A percentile compares a stretch with the other conserved stretches of the same genome.
Evolutionary conservation across 768 basidiomycete genomes (phyloP).

Genomic region (Mycena rebaudengoi): DNA sequence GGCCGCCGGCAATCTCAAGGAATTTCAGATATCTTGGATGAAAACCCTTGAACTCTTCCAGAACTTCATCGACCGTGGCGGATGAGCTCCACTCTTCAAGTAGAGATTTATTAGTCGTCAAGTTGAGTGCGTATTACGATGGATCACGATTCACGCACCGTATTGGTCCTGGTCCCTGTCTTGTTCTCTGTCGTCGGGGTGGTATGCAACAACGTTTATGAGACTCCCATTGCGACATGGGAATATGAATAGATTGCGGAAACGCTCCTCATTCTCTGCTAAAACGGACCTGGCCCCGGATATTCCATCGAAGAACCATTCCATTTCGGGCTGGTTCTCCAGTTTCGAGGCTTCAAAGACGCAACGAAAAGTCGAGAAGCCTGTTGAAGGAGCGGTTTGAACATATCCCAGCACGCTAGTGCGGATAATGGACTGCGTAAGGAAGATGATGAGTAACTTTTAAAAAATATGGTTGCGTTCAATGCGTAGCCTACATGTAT

Average conservation of each 20-base stretch:
- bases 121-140: neutral
- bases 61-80: neutral
- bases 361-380: conserved; percentile 5
- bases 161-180: neutral
- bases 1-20: neutral
- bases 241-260: neutral
- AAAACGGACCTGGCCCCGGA: neutral
- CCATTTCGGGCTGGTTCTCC: neutral
- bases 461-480: neutral
- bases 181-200: neutral
- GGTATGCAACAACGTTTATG: conserved; percentile 3
- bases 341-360: neutral
- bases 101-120: neutral
- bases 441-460: neutral
- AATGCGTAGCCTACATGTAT: neutral
- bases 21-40: neutral
- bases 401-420: conserved; percentile 1
- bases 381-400: neutral
- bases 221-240: neutral
- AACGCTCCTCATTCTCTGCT: neutral
- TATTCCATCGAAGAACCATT: neutral
- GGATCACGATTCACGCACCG: neutral
- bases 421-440: neutral
- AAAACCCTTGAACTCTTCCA: neutral
- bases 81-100: neutral